Conservation (phyloP, 2,329 filamentous ascomycete species). For the Colletotrichum musae region DNA sequence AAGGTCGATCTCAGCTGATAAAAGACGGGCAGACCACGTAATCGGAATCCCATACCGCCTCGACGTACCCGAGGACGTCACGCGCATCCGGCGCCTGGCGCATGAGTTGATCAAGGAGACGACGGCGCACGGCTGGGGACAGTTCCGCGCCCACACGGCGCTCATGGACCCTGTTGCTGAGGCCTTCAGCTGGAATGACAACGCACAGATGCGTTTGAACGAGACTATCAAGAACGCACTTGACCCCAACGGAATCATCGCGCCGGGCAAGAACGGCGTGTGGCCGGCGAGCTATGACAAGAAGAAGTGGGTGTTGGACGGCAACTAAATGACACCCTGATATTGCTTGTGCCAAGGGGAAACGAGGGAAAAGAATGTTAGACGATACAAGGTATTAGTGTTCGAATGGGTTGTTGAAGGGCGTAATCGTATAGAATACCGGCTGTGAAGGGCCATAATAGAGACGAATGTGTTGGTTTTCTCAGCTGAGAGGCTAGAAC, state of each 20-base stretch:
- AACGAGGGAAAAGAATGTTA: no score
- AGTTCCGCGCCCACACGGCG: slow-evolving; percentile 60
- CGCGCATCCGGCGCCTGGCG: slow-evolving; percentile 45
- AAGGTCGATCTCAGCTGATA: background rate
- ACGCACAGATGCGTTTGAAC: slow-evolving; percentile 58
- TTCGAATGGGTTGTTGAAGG: no score
- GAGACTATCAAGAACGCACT: slow-evolving; percentile 60
- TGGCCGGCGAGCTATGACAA: slow-evolving; percentile 49
- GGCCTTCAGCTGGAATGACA: slow-evolving; percentile 59
- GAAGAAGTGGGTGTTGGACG: slow-evolving; percentile 39
- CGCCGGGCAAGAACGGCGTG: slow-evolving; percentile 52
- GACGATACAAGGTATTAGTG: no score
- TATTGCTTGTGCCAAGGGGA: no score
- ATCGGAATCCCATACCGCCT: slow-evolving; percentile 67
- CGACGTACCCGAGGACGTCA: slow-evolving; percentile 55
- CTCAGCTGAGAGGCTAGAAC: no score
- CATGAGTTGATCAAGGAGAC: slow-evolving; percentile 55
- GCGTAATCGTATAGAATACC: no score
- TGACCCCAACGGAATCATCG: slow-evolving; percentile 55
- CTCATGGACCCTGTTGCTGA: slow-evolving; percentile 60
- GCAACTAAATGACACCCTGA: background rate
- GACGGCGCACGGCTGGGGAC: slow-evolving; percentile 56
- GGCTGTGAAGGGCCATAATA: no score
- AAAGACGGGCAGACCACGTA: slow-evolving; percentile 57
- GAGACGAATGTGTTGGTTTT: no score